phyloP scores from a whole-genome alignment of 2,329 filamentous ascomycete genomes.

The Claviceps arundinis region DNA sequence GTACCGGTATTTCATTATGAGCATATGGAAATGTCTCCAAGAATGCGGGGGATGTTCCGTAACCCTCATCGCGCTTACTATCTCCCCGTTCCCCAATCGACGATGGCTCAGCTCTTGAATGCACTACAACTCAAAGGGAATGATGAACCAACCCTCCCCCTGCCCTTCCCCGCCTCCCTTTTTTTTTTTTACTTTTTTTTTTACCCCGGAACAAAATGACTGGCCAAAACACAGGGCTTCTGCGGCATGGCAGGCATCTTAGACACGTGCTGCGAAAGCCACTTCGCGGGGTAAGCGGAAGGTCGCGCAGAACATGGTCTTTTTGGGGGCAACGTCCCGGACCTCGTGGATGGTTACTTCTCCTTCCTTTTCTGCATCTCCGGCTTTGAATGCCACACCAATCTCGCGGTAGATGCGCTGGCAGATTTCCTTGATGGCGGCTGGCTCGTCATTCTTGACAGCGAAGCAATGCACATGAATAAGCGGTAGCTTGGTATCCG shows the following conservation, averaged over 20 bases:
- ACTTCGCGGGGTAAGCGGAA: slow-evolving; percentile 76
- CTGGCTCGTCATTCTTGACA: slow-evolving; percentile 64
- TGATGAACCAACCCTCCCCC: neutral
- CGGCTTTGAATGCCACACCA: slow-evolving; percentile 26
- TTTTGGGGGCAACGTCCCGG: slow-evolving; percentile 79
- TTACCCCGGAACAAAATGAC: neutral
- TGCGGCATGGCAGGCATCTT: neutral
- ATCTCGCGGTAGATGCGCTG: slow-evolving; percentile 27
- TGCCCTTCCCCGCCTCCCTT: too few relatives aligned
- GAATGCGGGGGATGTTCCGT: too few relatives aligned
- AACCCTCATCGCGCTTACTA: too few relatives aligned
- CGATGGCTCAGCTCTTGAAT: too few relatives aligned
- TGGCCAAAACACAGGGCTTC: neutral
- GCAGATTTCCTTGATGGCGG: slow-evolving; percentile 39
- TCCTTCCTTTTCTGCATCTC: slow-evolving; percentile 31
- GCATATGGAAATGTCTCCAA: too few relatives aligned
- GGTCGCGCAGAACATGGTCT: slow-evolving; percentile 92
- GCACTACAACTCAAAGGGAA: too few relatives aligned
- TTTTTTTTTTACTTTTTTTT: too few relatives aligned
- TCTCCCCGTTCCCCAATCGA: too few relatives aligned
- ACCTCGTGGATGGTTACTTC: slow-evolving; percentile 54
- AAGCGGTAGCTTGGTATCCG: slow-evolving; percentile 53
- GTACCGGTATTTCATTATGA: too few relatives aligned
- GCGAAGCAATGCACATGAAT: slow-evolving; percentile 94
- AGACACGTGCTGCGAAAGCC: slow-evolving; percentile 48